Evolutionary conservation across 768 basidiomycete genomes (phyloP), one percentile per base, ranked within the genome.

Genomic region (Terana coerulea): DNA sequence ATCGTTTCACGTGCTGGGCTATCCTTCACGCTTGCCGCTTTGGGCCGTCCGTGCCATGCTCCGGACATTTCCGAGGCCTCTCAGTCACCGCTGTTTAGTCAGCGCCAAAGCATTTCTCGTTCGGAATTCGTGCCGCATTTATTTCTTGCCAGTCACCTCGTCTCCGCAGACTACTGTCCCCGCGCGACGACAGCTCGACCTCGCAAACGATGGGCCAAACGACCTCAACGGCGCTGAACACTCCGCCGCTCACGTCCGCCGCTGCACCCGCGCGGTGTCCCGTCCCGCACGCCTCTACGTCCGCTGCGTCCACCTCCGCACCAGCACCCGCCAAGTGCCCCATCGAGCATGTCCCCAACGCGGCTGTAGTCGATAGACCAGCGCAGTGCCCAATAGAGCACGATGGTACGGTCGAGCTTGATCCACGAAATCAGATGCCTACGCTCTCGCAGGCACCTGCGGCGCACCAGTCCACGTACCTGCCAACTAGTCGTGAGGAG

Each of bases 371-470:
- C 3, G 52, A 55, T 17, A 31, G 37, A 25, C 67, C 69, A 30
- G 74, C 81, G 0, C 71, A 78, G 63, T 88, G 86, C 61, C 88
- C 87, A 2, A 69, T 88, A 10, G 77, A 83, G 57, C 80, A 86
- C 56, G 68, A 71, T 33, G 22, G 53, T 31, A 57, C 62, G 12
- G 59, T 69, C 19, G 53, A 56, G 10, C 65, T 94, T 48, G 88
- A 91, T 64, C 79, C 81, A 0, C 69, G 76, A 45, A 98, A 97
- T 71, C 84, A 94, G 61, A 97, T 98, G 78, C 95, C 95, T 1
- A 60, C 69, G n/a, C 81, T 95, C 28, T 75, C 87, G 0, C 91
- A 95, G 62, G 69, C 73, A 0, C 83, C 79, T 1, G 73, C 84
- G 1, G 75, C 80, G 5, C 67, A 77, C 3, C 85, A 91, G 65